These are phyloP conservation scores for Arabis hirsuta DNA, from an alignment of 345 rosid species.

Conservation along the genomic window DNA sequence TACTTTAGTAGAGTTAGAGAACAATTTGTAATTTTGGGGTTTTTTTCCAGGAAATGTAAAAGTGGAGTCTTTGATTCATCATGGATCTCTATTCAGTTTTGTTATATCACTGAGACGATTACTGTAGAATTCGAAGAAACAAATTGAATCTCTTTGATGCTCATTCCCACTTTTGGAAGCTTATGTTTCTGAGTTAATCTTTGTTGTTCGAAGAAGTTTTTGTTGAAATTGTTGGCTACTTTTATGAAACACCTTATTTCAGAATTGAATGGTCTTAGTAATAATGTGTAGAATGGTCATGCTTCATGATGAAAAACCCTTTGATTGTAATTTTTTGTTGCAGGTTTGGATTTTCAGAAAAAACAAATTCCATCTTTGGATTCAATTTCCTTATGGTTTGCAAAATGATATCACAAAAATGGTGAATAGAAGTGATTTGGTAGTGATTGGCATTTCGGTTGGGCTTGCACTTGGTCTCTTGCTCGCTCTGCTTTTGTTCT, in stretches of 20 bases:
- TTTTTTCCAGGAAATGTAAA: slow-evolving; percentile 11
- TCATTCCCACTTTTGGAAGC: slow-evolving; percentile 15
- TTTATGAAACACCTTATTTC: slow-evolving; percentile 1
- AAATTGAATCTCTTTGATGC: slow-evolving; percentile 7
- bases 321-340: neutral
- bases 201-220: slow-evolving; percentile 1
- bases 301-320: slow-evolving; percentile 26
- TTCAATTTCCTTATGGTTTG: slow-evolving; percentile 35
- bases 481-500: slow-evolving; percentile 69
- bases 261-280: no score
- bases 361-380: neutral
- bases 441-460: slow-evolving; percentile 67
- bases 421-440: slow-evolving; percentile 55
- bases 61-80: slow-evolving; percentile 9
- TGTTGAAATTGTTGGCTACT: slow-evolving; percentile 1
- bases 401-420: slow-evolving; percentile 65
- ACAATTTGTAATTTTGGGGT: slow-evolving; percentile 15
- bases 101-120: slow-evolving; percentile 2
- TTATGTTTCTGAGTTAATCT: neutral
- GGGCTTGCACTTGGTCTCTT: slow-evolving; percentile 80
- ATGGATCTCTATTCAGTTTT: slow-evolving; percentile 7
- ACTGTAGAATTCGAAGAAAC: neutral
- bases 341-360: slow-evolving; percentile 3
- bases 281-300: neutral
- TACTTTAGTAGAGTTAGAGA: neutral